Evolutionary conservation across 768 basidiomycete species (phyloP).

Genomic region (Hydnomerulius pinastri): DNA sequence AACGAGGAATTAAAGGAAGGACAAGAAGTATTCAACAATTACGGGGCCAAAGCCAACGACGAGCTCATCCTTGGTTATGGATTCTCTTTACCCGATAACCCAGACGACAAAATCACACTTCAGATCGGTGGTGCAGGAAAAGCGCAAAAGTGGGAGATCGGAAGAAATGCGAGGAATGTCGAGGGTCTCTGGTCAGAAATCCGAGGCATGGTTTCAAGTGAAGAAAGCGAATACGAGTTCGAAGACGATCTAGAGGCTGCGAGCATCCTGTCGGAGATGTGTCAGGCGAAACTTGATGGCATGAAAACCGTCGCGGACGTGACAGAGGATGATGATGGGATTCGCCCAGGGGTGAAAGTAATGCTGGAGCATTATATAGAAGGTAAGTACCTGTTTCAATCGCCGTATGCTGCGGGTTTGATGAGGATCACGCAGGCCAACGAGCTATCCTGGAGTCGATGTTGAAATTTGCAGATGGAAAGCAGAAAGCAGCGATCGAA

Average conservation of each 20-base stretch:
- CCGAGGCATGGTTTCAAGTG: slow-evolving; percentile 27
- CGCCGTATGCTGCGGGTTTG: background rate
- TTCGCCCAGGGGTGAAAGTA: slow-evolving; percentile 56
- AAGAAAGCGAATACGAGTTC: slow-evolving; percentile 34
- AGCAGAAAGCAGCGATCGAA: slow-evolving; percentile 48
- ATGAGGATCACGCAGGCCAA: slow-evolving; percentile 46
- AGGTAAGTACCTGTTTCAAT: slow-evolving; percentile 40
- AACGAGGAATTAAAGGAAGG: slow-evolving; percentile 44
- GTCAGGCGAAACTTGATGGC: slow-evolving; percentile 47
- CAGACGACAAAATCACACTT: slow-evolving; percentile 84
- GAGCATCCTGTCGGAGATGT: slow-evolving; percentile 67
- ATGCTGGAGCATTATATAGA: slow-evolving; percentile 74
- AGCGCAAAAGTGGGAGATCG: slow-evolving; percentile 58
- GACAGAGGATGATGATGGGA: slow-evolving; percentile 10
- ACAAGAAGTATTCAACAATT: slow-evolving; percentile 84
- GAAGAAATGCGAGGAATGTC: slow-evolving; percentile 53
- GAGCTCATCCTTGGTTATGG: slow-evolving; percentile 93
- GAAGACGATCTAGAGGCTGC: slow-evolving; percentile 73
- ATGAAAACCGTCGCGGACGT: slow-evolving; percentile 42
- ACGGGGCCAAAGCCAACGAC: slow-evolving; percentile 88
- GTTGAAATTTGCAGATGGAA: slow-evolving; percentile 47
- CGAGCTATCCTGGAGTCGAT: slow-evolving; percentile 56
- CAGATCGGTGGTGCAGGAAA: slow-evolving; percentile 58
- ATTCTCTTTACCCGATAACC: slow-evolving; percentile 77
- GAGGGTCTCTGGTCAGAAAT: slow-evolving; percentile 66